These are phyloP conservation scores for Penicillium cinerascens DNA, from an alignment of 495 filamentous ascomycete genomes.

Conservation along the genomic window DNA sequence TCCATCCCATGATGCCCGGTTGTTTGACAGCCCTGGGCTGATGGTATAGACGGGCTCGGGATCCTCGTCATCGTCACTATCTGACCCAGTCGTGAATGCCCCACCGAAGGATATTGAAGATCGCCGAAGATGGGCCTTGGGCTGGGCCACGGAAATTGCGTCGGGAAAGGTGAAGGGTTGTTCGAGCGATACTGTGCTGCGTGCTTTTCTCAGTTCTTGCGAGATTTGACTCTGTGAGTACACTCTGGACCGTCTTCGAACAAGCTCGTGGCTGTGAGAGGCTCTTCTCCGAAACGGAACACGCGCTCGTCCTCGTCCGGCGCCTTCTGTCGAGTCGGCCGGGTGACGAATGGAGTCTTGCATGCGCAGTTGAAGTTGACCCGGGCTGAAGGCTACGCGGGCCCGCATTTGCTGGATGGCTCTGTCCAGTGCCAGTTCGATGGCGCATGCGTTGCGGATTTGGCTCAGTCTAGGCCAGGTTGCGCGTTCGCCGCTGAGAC, in stretches of 20 bases:
- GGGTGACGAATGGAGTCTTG: conserved; percentile 17
- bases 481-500: conserved; percentile 73
- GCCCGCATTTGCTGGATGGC: conserved; percentile 75
- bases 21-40: neutral
- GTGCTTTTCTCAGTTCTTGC: conserved; percentile 27
- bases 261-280: conserved; percentile 35
- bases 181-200: conserved; percentile 33
- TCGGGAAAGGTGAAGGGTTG: conserved; percentile 13
- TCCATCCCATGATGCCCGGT: conserved; percentile 19
- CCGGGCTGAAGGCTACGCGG: conserved; percentile 75
- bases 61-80: conserved; percentile 28
- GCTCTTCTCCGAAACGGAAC: conserved; percentile 25
- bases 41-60: conserved; percentile 4
- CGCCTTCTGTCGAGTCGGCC: conserved; percentile 19
- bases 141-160: conserved; percentile 5
- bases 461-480: conserved; percentile 87
- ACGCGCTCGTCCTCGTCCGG: conserved; percentile 20
- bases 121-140: conserved; percentile 17
- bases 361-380: conserved; percentile 56
- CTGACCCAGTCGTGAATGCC: conserved; percentile 18
- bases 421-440: conserved; percentile 81
- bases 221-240: conserved; percentile 14
- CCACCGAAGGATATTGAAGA: conserved; percentile 16
- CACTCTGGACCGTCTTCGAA: conserved; percentile 14
- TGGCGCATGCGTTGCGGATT: conserved; percentile 76